These are phyloP conservation scores for Oryza meyeriana DNA, from an alignment of 176 grass and related monocot species.

Conservation along the genomic window DNA sequence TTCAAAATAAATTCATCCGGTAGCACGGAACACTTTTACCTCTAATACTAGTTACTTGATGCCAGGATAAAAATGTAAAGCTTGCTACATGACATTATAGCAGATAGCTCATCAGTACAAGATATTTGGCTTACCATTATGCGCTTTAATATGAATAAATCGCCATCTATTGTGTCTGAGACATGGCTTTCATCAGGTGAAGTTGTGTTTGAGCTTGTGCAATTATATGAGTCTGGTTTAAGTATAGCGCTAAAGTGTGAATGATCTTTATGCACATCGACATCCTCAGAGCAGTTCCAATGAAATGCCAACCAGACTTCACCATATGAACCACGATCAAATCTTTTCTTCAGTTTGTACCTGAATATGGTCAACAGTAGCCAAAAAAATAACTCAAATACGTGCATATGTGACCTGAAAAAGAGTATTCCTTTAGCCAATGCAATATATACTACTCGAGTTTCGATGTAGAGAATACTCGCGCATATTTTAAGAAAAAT, in stretches of 20 bases:
- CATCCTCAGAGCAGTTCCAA: constrained; percentile 87
- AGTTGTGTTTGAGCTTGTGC: constrained; percentile 41
- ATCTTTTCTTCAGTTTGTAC: constrained; percentile 94
- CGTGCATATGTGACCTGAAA: constrained; percentile 5
- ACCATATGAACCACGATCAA: constrained; percentile 93
- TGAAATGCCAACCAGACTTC: constrained; percentile 99
- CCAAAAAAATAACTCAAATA: not conserved
- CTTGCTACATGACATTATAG: not conserved
- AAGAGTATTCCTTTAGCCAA: not conserved
- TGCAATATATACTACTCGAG: not conserved
- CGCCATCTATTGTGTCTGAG: constrained; percentile 46
- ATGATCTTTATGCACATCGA: constrained; percentile 38
- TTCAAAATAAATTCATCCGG: not conserved
- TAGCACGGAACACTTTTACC: not conserved
- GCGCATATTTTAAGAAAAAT: not conserved
- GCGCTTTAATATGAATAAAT: constrained; percentile 98
- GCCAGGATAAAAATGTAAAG: not conserved
- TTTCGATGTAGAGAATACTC: constrained; percentile 1
- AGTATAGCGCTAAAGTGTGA: constrained; percentile 32
- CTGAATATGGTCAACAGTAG: constrained; percentile 43
- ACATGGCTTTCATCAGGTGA: constrained; percentile 43
- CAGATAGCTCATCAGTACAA: constrained; percentile 5
- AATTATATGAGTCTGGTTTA: constrained; percentile 45
- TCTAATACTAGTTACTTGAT: not conserved
- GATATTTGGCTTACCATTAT: constrained; percentile 73